Base-by-base conservation (phyloP, 441 rosid genomes). In the Populus trichocarpa region DNA sequence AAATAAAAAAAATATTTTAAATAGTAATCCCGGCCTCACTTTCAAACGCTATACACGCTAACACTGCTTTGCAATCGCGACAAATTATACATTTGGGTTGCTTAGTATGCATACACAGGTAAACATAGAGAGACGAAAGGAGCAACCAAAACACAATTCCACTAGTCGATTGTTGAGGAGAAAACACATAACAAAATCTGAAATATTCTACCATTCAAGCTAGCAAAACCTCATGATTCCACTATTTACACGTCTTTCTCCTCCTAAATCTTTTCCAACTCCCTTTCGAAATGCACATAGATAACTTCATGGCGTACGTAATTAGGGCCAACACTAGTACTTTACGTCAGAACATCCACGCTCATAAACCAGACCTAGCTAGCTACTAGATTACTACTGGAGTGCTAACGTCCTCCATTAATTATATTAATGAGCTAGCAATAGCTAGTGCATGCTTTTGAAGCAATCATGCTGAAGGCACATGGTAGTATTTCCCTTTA, bases 401-500 rank as follows among this genome's bases (percentile, higher is more conserved):
- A 25, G 11, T 30, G 28, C 16, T 30, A 67, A 4, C 18, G 7
- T 67, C 16, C n/a, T 25, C 5, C 18, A 68, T 6, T 2, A 68
- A 28, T 28, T 5, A 20, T 33, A 22, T 10, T 10, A 7, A 67
- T 26, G 30, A 67, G 26, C 26, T 25, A 18, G 7, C 10, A 28
- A 9, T 5, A 16, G 23, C 23, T 3, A 66, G 3, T 11, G 10
- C 13, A 8, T 3, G 22, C 10, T 36, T 38, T 5, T 20, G 14
- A 33, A 33, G 36, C 36, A 6, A 50, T 82, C 76, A 90, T 65
- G 81, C 81, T 74, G 94, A 90, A 73, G 97, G 97, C 28, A 92
- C 97, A 80, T 85, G 98, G 87, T 89, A 91, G 86, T 83, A 92
- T 86, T 90, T 91, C 75, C 89, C 87, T 73, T 90, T 84, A 77